Conservation (phyloP, 2,329 filamentous ascomycete species). For the Penicillium oxalicum region DNA sequence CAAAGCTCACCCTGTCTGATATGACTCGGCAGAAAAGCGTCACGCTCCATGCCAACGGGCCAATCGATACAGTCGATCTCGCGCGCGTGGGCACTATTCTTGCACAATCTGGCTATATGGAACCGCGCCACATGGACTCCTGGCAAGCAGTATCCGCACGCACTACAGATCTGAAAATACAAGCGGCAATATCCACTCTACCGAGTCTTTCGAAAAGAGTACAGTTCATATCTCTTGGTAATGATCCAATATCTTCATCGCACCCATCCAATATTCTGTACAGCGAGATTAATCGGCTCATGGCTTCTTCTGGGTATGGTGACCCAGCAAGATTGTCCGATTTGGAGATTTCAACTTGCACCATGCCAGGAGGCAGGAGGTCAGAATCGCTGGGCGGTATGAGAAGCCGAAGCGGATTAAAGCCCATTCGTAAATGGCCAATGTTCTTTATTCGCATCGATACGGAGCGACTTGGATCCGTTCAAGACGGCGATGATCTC, state of each 20-base stretch:
- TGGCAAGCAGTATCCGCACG: conserved; percentile 71
- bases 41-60: conserved; percentile 18
- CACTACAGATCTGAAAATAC: conserved; percentile 55
- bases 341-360: neutral
- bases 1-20: conserved; percentile 57
- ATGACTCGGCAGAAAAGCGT: conserved; percentile 35
- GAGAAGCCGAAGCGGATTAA: conserved; percentile 50
- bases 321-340: conserved; percentile 43
- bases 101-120: conserved; percentile 58
- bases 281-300: conserved; percentile 70
- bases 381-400: conserved; percentile 32
- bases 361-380: conserved; percentile 22
- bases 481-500: conserved; percentile 35
- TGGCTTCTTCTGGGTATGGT: conserved; percentile 72
- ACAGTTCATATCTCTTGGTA: conserved; percentile 78
- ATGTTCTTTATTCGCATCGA: conserved; percentile 78
- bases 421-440: conserved; percentile 73
- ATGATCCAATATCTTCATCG: conserved; percentile 56
- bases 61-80: conserved; percentile 19
- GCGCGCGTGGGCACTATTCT: conserved; percentile 49
- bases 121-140: conserved; percentile 45
- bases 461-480: conserved; percentile 38
- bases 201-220: conserved; percentile 65
- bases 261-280: conserved; percentile 62
- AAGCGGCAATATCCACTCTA: conserved; percentile 63